Evolutionary conservation across 2,329 filamentous ascomycete genomes (phyloP), one percentile per base, ranked within the genome.

Genomic region (Xylariaceae sp.): DNA sequence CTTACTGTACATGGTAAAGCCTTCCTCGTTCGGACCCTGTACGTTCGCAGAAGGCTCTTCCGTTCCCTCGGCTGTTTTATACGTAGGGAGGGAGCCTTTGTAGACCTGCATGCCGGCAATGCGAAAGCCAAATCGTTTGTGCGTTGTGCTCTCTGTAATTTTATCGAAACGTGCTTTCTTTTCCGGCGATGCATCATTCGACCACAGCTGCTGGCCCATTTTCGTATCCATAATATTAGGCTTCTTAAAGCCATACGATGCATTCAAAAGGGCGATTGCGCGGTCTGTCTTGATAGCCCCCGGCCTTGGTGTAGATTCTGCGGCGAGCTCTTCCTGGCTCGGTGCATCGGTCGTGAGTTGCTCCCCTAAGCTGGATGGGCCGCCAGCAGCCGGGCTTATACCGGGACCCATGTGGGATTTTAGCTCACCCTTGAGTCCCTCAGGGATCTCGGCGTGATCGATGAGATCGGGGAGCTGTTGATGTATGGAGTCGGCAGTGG

Each of bases 141-240:
- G 83, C 7, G 83, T 86, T 3, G 83, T 86, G 64, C 78, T 74
- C 31, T 71, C 68, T 34, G 76, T 75, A 55, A 86, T 81, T 66
- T 81, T 76, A 61, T 84, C 77, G 64, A 86, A 85, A 32, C 82
- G 77, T 37, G 71, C 67, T 63, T 80, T 79, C 73, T 86, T 86
- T 64, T 83, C 75, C 30, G 70, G 62, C 0, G 80, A 77, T 29
- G 83, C 83, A 59, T 85, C 77, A 56, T 95, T 89, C 11, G 89
- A 92, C 87, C 91, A 97, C 4, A 99, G 74, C 34, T 89, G 81
- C 48, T 85, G 80, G 43, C 94, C 94, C 26, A 99, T 82, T 74
- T 99, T 99, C 61, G 95, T 82, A 68, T 99, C 94, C 55, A 99
- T 76, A 6, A 99, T 90, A 64, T 96, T 97, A 5, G 94, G 90